A percentile compares a stretch with the other conserved stretches of the same genome.
Conservation (phyloP, 2,329 filamentous ascomycete genomes). For the Pochonia chlamydosporia region DNA sequence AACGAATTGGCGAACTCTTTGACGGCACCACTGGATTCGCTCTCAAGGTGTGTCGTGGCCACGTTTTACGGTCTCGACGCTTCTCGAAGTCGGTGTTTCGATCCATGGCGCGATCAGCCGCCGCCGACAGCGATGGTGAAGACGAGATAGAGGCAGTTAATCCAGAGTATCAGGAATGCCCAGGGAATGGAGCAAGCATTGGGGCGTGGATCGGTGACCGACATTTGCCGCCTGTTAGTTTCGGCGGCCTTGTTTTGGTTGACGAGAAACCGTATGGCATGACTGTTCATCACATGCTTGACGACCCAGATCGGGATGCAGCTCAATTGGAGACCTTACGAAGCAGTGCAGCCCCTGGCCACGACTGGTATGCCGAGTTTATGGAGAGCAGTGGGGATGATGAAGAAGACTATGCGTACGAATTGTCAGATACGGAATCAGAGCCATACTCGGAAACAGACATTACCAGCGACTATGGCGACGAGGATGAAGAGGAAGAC, state of each 20-base stretch:
- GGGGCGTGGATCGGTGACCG: constrained; percentile 81
- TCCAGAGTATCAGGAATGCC: constrained; percentile 70
- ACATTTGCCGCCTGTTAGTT: constrained; percentile 84
- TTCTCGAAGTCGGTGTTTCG: constrained; percentile 23
- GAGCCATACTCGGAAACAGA: constrained; percentile 45
- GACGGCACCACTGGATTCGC: constrained; percentile 57
- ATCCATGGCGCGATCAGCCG: constrained; percentile 25
- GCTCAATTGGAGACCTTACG: constrained; percentile 19
- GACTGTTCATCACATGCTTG: constrained; percentile 96
- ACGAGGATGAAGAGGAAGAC: constrained; percentile 48
- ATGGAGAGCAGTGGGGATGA: constrained; percentile 36
- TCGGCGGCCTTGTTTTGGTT: constrained; percentile 80
- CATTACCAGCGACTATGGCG: constrained; percentile 46
- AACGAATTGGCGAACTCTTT: constrained; percentile 59
- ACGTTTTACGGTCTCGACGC: constrained; percentile 56
- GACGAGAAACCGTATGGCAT: constrained; percentile 84
- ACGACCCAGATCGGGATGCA: constrained; percentile 54
- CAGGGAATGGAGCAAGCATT: constrained; percentile 84
- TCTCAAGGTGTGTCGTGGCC: constrained; percentile 67
- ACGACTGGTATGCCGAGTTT: constrained; percentile 38
- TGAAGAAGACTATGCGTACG: constrained; percentile 54
- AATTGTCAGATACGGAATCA: constrained; percentile 58
- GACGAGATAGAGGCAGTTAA: constrained; percentile 50
- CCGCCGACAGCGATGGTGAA: constrained; percentile 33
- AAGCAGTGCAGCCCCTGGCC: constrained; percentile 34